These are phyloP conservation scores for Eutrema yunnanense DNA, from an alignment of 345 rosid genomes.

Conservation along the genomic window DNA sequence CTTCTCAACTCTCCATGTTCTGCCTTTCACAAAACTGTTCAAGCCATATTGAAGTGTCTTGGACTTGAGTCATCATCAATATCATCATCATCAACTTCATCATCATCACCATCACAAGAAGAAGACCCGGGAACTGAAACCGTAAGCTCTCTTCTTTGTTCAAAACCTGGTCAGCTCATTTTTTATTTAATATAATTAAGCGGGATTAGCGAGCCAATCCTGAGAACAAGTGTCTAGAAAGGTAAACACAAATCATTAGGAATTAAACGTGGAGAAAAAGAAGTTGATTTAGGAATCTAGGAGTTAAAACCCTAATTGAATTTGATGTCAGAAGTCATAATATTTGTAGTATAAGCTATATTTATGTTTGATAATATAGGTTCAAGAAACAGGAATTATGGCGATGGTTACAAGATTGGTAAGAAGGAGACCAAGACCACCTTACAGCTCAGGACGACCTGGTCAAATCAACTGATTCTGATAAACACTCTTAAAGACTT, in stretches of 20 bases:
- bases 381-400: conserved; percentile 21
- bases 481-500: background rate
- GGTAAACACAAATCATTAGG: background rate
- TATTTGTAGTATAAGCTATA: background rate
- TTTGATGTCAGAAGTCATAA: background rate
- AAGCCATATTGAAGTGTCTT: conserved; percentile 25
- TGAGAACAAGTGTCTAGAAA: background rate
- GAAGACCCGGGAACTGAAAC: conserved; percentile 7
- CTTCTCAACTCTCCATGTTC: conserved; percentile 28
- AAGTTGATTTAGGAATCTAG: background rate
- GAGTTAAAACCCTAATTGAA: background rate
- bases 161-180: background rate
- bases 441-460: conserved; percentile 17
- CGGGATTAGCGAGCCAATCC: background rate
- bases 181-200: background rate
- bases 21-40: conserved; percentile 13
- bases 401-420: conserved; percentile 1
- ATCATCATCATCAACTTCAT: background rate
- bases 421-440: conserved; percentile 22
- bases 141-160: conserved; percentile 12
- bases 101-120: background rate
- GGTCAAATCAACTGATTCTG: conserved; percentile 24
- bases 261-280: background rate
- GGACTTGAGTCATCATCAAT: conserved; percentile 17
- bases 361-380: conserved; percentile 8